Conservation (phyloP, 768 basidiomycete species). For the Kwoniella bestiolae region DNA sequence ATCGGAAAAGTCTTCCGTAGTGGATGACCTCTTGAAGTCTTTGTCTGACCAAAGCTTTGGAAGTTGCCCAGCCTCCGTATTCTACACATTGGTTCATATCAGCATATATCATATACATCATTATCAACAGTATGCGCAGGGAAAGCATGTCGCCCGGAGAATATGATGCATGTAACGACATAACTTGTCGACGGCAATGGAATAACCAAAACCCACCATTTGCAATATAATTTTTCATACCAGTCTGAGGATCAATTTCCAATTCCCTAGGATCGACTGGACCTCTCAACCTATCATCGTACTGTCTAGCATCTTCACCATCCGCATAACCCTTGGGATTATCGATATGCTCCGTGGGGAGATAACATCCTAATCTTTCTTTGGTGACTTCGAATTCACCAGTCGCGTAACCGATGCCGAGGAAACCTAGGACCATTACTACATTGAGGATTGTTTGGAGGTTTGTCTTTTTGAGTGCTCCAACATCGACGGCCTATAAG, state of each 20-base stretch:
- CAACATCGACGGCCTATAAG: conserved; percentile 76
- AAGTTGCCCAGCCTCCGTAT: conserved; percentile 83
- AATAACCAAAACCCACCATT: conserved; percentile 63
- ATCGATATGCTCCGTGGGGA: conserved; percentile 82
- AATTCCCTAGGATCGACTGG: conserved; percentile 84
- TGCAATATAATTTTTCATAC: conserved; percentile 87
- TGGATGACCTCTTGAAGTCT: conserved; percentile 79
- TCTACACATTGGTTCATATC: conserved; percentile 25
- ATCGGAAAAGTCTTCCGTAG: conserved; percentile 68
- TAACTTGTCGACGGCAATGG: too few species aligned
- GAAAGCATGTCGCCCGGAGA: too few species aligned
- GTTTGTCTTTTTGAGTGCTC: conserved; percentile 69
- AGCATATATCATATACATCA: too few species aligned
- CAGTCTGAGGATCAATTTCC: conserved; percentile 79
- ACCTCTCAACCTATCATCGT: conserved; percentile 74
- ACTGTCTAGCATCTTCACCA: conserved; percentile 78
- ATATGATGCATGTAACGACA: too few species aligned
- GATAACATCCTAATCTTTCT: conserved; percentile 81
- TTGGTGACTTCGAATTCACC: conserved; percentile 83
- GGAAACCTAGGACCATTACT: conserved; percentile 86
- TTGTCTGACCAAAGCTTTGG: conserved; percentile 61
- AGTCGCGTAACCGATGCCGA: conserved; percentile 64
- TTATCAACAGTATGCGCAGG: too few species aligned
- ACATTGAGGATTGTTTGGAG: conserved; percentile 82
- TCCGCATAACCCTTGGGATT: conserved; percentile 85